Evolutionary conservation across 2,329 filamentous ascomycete genomes (phyloP), one percentile per base, ranked within the genome.

Genomic region (Xylaria sp.): DNA sequence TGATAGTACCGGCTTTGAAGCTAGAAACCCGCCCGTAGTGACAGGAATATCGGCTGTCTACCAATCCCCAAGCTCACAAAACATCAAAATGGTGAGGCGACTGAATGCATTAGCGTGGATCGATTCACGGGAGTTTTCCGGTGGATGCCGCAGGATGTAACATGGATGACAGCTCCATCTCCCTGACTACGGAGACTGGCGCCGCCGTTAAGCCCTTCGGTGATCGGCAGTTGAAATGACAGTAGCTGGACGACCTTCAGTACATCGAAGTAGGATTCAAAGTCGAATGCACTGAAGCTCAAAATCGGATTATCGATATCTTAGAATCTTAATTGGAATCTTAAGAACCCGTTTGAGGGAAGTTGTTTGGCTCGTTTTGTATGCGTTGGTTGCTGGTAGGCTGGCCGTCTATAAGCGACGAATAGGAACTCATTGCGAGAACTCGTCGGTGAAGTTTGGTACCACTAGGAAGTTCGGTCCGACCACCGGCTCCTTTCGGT

Each of bases 381-480:
- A 59, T 42, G 13, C 17, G 49, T 49, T 57, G 54, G 64, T 36
- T 39, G 29, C 57, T 38, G 31, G 56, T 61, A 51, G 33, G 49
- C 17, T 56, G 25, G 36, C 20, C 31, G 25, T 39, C 27, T 20
- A 7, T n/a, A 29, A 58, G 59, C 31, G 39, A 54, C 68, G 63
- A 70, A 69, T 69, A 65, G 66, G 66, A 68, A 65, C 5, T 29
- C 60, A 47, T 70, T 55, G 68, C 68, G 63, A 67, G 39, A 63
- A 44, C 5, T 11, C 20, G 56, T 29, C 33, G 22, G 49, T 31
- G 15, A 69, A 55, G 57, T 50, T 57, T 61, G 64, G 67, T 68
- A 66, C 62, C 42, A 51, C 20, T 36, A 56, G 68, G 68, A 64
- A 67, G 33, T 44, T 65, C 68, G 68, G 68, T 58, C 68, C 68